Percentiles rank a stretch among this genome's conserved stretches.
Conservation (phyloP, 176 grass and related monocot genomes). For the Aegilops sharonensis region DNA sequence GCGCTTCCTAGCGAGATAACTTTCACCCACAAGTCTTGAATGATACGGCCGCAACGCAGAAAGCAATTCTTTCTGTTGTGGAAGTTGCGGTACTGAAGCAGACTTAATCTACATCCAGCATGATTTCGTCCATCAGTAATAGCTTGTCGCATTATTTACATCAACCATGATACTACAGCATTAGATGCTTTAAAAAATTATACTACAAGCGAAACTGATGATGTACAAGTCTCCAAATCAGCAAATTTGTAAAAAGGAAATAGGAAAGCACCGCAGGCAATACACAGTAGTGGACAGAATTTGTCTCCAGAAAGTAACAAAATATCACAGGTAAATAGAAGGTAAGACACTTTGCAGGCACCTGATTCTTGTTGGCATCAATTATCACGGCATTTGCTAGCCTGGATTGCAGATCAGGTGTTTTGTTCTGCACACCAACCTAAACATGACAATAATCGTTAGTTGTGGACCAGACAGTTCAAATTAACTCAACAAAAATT, state of each 20-base stretch:
- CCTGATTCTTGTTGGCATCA: slow-evolving; percentile 97
- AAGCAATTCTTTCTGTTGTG: slow-evolving; percentile 78
- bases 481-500: slow-evolving; percentile 16
- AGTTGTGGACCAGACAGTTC: slow-evolving; percentile 1
- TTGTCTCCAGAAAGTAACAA: slow-evolving; percentile 11
- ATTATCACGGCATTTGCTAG: slow-evolving; percentile 71
- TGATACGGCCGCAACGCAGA: slow-evolving; percentile 81
- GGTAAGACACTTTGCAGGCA: slow-evolving; percentile 11
- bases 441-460: slow-evolving; percentile 36
- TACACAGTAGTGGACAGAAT: neutral
- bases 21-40: slow-evolving; percentile 96
- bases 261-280: neutral
- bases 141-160: slow-evolving; percentile 11
- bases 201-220: neutral
- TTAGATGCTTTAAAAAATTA: neutral
- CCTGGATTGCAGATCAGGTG: slow-evolving; percentile 69
- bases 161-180: slow-evolving; percentile 12
- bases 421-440: slow-evolving; percentile 84
- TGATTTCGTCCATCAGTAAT: slow-evolving; percentile 21
- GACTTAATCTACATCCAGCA: slow-evolving; percentile 61
- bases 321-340: neutral
- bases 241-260: slow-evolving; percentile 1
- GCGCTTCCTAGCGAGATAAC: slow-evolving; percentile 88
- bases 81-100: slow-evolving; percentile 70
- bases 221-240: neutral